Evolutionary conservation across 2,329 filamentous ascomycete genomes (phyloP).

Genomic region (Cladosporium sp.): DNA sequence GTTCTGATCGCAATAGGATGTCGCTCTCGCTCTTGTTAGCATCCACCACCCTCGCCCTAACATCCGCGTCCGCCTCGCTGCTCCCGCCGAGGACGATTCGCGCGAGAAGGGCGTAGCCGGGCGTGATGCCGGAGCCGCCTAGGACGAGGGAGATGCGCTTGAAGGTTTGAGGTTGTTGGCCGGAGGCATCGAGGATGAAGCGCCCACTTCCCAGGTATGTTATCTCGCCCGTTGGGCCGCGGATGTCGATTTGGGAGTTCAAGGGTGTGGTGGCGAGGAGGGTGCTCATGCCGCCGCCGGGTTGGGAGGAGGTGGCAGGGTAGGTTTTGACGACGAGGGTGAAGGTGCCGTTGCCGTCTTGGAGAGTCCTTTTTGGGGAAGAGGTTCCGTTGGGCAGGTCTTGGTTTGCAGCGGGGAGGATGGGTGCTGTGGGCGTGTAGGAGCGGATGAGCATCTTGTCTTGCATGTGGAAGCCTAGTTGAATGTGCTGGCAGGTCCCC

Average conservation of each 20-base stretch:
- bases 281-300: conserved; percentile 57
- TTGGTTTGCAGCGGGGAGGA: conserved; percentile 37
- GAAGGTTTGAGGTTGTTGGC: conserved; percentile 46
- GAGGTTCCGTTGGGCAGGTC: background rate
- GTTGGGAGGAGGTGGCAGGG: conserved; percentile 50
- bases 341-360: conserved; percentile 47
- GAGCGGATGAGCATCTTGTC: conserved; percentile 55
- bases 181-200: conserved; percentile 47
- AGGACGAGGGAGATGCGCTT: conserved; percentile 52
- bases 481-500: conserved; percentile 55
- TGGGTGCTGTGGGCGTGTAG: conserved; percentile 55
- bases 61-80: conserved; percentile 32
- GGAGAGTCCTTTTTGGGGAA: too few relatives aligned
- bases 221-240: conserved; percentile 56
- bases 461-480: conserved; percentile 55
- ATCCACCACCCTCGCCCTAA: conserved; percentile 40
- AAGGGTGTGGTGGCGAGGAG: conserved; percentile 54
- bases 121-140: conserved; percentile 55
- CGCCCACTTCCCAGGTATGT: conserved; percentile 50
- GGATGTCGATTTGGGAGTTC: conserved; percentile 54
- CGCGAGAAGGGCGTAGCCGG: conserved; percentile 54
- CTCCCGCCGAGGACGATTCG: conserved; percentile 40
- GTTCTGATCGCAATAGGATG: too few relatives aligned
- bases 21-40: too few relatives aligned
- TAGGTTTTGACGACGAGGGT: conserved; percentile 57